A percentile compares a stretch with the other conserved stretches of the same genome.
Evolutionary conservation across 768 basidiomycete species (phyloP).

Genomic region (Russula ochroleuca): DNA sequence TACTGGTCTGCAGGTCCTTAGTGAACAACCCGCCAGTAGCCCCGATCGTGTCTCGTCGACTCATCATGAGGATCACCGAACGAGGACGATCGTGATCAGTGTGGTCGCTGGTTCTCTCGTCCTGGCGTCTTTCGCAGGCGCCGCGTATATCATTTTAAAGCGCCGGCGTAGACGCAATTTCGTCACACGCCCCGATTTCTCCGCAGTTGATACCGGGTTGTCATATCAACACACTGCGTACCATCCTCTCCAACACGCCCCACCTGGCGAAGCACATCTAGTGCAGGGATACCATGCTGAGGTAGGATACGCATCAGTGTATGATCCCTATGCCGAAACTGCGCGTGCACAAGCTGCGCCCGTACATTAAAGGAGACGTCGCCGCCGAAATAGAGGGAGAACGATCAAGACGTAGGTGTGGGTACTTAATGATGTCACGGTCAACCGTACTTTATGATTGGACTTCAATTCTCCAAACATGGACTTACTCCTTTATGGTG

Average conservation of each 20-base stretch:
- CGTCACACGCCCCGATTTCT: background rate
- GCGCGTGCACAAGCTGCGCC: background rate
- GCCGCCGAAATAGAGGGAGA: conserved; percentile 1
- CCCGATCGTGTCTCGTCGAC: background rate
- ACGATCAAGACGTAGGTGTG: background rate
- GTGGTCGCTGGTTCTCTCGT: conserved; percentile 4
- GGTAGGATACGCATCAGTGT: background rate
- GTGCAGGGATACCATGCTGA: conserved; percentile 8
- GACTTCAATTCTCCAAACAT: background rate
- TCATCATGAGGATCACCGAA: background rate
- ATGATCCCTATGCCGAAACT: background rate
- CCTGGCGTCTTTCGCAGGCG: background rate
- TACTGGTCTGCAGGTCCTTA: conserved; percentile 10
- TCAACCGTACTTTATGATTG: background rate
- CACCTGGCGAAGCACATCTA: conserved; percentile 10
- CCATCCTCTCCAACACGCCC: conserved; percentile 11
- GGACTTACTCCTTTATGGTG: background rate
- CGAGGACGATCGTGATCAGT: background rate
- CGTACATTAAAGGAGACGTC: too few species aligned
- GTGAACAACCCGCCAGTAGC: background rate
- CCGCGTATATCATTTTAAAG: background rate
- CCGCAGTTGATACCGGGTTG: background rate
- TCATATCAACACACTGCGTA: conserved; percentile 7
- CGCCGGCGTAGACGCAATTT: background rate
- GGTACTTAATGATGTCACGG: background rate